Conservation (phyloP, 176 grass and related monocot genomes). For the Zea luxurians region DNA sequence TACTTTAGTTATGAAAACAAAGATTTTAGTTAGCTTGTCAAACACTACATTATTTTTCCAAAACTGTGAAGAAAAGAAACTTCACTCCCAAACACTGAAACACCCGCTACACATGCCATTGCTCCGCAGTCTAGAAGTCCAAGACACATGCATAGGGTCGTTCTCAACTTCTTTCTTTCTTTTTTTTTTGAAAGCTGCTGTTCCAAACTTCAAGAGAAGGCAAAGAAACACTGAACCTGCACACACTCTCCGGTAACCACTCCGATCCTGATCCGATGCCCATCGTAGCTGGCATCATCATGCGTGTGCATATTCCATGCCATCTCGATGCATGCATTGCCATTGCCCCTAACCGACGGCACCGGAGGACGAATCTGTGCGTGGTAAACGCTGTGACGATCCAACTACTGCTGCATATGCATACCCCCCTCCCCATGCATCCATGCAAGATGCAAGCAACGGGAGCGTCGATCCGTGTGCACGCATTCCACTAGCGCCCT, state of each 20-base stretch:
- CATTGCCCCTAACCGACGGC: too few relatives aligned
- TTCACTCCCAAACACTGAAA: too few relatives aligned
- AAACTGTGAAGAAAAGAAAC: too few relatives aligned
- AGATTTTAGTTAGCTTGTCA: too few relatives aligned
- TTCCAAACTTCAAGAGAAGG: background rate
- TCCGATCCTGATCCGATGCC: background rate
- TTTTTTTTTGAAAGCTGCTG: background rate
- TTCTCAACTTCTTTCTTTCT: too few relatives aligned
- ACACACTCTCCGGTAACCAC: background rate
- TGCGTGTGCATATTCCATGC: background rate
- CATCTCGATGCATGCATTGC: slow-evolving; percentile 2
- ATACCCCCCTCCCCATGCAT: background rate
- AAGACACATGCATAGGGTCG: background rate
- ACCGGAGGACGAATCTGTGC: too few relatives aligned
- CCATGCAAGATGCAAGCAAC: background rate
- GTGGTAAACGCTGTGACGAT: too few relatives aligned
- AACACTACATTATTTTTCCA: too few relatives aligned
- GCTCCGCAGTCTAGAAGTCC: background rate
- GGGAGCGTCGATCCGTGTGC: background rate
- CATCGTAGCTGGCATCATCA: slow-evolving; percentile 21
- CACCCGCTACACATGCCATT: background rate
- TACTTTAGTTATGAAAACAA: too few relatives aligned
- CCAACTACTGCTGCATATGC: background rate
- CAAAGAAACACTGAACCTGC: slow-evolving; percentile 23
- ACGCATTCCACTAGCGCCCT: background rate